phyloP scores from a whole-genome alignment of 805 yeast species.

The Yarrowia divulgata region DNA sequence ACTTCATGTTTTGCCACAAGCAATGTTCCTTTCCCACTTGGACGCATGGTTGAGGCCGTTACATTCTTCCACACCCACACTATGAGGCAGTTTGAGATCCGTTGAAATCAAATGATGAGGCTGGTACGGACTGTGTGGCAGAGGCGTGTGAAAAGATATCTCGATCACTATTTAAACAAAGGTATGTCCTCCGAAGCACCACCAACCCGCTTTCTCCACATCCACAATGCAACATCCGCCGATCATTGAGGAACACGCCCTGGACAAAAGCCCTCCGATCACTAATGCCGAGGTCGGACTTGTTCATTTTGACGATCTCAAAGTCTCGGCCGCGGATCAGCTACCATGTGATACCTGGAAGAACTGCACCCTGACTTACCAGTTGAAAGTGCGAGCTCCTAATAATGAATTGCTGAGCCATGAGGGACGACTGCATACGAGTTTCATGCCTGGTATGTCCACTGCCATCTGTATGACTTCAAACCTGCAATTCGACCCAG shows the following conservation, averaged over 20 bases:
- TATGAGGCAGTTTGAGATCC: too few relatives aligned
- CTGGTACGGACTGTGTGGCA: too few relatives aligned
- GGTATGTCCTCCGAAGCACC: too few relatives aligned
- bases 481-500: not conserved
- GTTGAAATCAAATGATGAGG: too few relatives aligned
- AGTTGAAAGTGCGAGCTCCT: not conserved
- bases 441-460: not conserved
- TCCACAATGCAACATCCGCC: conserved; percentile 2
- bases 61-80: too few relatives aligned
- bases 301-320: not conserved
- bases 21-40: too few relatives aligned
- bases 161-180: too few relatives aligned
- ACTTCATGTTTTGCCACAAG: too few relatives aligned
- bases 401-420: not conserved
- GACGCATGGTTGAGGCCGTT: too few relatives aligned
- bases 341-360: not conserved
- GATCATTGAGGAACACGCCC: not conserved
- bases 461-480: conserved; percentile 7
- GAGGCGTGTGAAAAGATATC: too few relatives aligned
- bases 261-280: not conserved
- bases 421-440: not conserved
- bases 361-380: not conserved
- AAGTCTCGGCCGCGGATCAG: not conserved
- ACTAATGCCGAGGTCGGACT: not conserved
- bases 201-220: not conserved